Conservation (phyloP, 306 rosid species). For the Vigna unguiculata region DNA sequence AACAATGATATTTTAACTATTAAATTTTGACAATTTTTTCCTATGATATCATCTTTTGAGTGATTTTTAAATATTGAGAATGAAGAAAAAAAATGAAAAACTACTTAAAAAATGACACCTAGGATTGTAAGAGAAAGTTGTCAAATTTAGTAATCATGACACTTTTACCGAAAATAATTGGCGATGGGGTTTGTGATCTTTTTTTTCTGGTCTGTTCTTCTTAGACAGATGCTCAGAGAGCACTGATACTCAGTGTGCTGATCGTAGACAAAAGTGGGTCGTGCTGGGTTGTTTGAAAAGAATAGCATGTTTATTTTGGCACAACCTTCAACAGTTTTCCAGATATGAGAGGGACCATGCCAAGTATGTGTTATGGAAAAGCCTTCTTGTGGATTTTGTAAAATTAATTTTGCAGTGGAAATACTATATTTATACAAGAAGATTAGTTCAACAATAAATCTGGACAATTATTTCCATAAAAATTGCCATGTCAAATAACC, state of each 20-base stretch:
- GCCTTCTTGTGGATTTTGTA: conserved; percentile 24
- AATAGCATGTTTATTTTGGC: conserved; percentile 38
- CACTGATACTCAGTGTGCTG: conserved; percentile 48
- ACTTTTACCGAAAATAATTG: background rate
- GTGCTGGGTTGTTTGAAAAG: conserved; percentile 54
- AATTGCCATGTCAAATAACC: background rate
- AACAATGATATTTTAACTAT: no score
- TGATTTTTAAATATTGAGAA: no score
- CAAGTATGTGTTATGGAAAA: conserved; percentile 39
- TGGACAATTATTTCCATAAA: background rate
- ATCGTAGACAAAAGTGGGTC: conserved; percentile 53
- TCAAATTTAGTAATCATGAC: no score
- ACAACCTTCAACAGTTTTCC: conserved; percentile 46
- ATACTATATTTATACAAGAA: background rate
- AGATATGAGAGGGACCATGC: conserved; percentile 45
- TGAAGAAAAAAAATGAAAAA: no score
- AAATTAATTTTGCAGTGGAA: conserved; percentile 25
- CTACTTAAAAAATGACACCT: no score
- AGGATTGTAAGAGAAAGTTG: no score
- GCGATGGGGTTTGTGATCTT: conserved; percentile 24
- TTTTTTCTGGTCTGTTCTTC: conserved; percentile 38
- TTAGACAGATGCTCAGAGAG: conserved; percentile 25
- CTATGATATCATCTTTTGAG: no score
- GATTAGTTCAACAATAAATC: background rate
- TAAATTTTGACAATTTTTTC: no score